Evolutionary conservation across 1,139 yeast species (phyloP).

Genomic region (Zygosaccharomyces sapae): DNA sequence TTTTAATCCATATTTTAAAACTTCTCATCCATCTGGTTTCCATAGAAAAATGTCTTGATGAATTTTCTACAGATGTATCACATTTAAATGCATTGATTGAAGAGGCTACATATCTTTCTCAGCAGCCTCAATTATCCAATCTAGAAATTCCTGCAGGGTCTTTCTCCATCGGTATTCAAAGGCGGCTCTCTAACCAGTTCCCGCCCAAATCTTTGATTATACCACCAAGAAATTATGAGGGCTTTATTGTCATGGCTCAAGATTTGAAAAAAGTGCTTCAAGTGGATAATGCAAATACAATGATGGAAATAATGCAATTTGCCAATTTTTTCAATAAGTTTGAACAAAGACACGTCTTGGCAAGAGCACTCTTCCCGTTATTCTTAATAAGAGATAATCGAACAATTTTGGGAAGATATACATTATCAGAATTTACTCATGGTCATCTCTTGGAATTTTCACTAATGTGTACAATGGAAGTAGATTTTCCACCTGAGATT

Average conservation of each 20-base stretch:
- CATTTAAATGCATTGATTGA: conserved; percentile 16
- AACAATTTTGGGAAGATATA: conserved; percentile 43
- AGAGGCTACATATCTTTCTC: conserved; percentile 11
- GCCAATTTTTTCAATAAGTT: conserved; percentile 34
- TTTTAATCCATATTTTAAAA: conserved; percentile 16
- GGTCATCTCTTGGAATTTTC: conserved; percentile 36
- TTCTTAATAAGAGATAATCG: conserved; percentile 59
- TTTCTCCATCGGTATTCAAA: conserved; percentile 50
- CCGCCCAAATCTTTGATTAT: conserved; percentile 49
- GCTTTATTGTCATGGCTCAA: conserved; percentile 26
- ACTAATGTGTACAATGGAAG: conserved; percentile 33
- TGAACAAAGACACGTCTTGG: conserved; percentile 46
- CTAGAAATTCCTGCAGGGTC: conserved; percentile 40
- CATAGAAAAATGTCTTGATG: conserved; percentile 16
- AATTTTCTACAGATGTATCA: conserved; percentile 14
- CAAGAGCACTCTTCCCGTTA: conserved; percentile 59
- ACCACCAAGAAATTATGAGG: conserved; percentile 33
- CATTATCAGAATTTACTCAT: conserved; percentile 31
- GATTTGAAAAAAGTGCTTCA: conserved; percentile 38
- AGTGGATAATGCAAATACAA: conserved; percentile 39
- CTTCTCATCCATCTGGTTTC: conserved; percentile 20
- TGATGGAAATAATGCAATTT: conserved; percentile 33
- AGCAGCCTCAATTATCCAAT: conserved; percentile 1
- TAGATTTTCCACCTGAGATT: conserved; percentile 20
- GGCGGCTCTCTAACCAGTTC: conserved; percentile 51